Evolutionary conservation across 148 eudicot species (phyloP).

Genomic region (Arbutus unedo): DNA sequence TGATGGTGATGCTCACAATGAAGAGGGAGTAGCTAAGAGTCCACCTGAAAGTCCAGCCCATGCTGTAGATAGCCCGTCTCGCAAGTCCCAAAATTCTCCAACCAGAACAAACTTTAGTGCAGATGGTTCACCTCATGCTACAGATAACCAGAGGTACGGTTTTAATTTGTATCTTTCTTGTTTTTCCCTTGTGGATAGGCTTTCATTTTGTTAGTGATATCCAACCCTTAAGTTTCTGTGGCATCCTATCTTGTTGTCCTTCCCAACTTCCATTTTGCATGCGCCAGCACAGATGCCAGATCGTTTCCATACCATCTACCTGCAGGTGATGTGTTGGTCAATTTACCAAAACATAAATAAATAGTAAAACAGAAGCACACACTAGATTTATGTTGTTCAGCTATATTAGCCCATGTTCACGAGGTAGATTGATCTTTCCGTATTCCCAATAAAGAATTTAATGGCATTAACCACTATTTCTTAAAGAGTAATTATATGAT

Average conservation of each 20-base stretch:
- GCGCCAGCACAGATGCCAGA: background rate
- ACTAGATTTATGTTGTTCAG: background rate
- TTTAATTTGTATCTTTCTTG: background rate
- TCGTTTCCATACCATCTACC: background rate
- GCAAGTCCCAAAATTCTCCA: conserved; percentile 38
- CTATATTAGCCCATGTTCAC: background rate
- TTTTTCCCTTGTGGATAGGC: background rate
- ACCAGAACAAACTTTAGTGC: conserved; percentile 29
- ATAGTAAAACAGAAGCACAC: background rate
- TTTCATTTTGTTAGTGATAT: background rate
- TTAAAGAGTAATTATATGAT: background rate
- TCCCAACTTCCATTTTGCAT: background rate
- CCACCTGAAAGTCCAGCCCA: conserved; percentile 65
- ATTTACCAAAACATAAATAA: background rate
- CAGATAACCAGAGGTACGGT: conserved; percentile 56
- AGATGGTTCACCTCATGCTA: conserved; percentile 61
- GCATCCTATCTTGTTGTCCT: background rate
- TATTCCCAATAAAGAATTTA: background rate
- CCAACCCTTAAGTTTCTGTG: background rate
- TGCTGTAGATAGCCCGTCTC: conserved; percentile 43
- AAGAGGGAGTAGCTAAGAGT: conserved; percentile 43
- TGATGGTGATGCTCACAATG: conserved; percentile 40
- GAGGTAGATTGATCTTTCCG: background rate
- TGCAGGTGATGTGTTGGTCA: background rate
- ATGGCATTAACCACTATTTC: no score